Evolutionary conservation across 148 eudicot species (phyloP).

Genomic region (Dianthus caryophyllus): DNA sequence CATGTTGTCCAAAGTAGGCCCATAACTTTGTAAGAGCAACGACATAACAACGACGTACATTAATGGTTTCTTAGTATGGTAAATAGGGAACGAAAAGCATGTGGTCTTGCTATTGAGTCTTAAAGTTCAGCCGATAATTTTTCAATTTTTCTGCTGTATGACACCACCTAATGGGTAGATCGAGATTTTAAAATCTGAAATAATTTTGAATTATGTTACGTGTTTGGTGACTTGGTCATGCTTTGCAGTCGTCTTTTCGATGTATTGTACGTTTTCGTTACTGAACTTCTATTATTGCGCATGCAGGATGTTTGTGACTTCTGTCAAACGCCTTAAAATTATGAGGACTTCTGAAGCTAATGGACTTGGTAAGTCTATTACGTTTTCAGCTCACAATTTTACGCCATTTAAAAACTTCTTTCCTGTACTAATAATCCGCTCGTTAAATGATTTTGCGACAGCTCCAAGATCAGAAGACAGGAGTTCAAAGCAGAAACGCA

Average conservation of each 20-base stretch:
- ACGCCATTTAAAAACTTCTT: too few relatives aligned
- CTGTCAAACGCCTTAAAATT: conserved; percentile 79
- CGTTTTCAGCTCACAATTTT: background rate
- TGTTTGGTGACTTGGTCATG: too few relatives aligned
- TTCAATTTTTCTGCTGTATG: too few relatives aligned
- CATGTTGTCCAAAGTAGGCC: background rate
- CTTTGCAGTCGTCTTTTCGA: background rate
- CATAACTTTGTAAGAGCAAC: background rate
- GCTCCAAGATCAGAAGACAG: conserved; percentile 50
- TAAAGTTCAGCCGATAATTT: too few relatives aligned
- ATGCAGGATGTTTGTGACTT: conserved; percentile 73
- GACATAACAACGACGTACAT: background rate
- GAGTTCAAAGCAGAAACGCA: conserved; percentile 37
- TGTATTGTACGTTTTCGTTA: background rate
- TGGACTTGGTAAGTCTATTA: conserved; percentile 57
- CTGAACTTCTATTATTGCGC: background rate
- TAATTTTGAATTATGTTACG: too few relatives aligned
- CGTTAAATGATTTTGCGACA: conserved; percentile 18
- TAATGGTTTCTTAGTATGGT: too few relatives aligned
- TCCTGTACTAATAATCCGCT: background rate
- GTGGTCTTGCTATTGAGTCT: too few relatives aligned
- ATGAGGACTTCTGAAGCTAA: conserved; percentile 89
- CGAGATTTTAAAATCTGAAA: too few relatives aligned
- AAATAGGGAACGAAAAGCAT: too few relatives aligned
- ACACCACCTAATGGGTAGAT: too few relatives aligned